Evolutionary conservation across 768 basidiomycete species (phyloP).

Genomic region (Psilocybe subaeruginosa): DNA sequence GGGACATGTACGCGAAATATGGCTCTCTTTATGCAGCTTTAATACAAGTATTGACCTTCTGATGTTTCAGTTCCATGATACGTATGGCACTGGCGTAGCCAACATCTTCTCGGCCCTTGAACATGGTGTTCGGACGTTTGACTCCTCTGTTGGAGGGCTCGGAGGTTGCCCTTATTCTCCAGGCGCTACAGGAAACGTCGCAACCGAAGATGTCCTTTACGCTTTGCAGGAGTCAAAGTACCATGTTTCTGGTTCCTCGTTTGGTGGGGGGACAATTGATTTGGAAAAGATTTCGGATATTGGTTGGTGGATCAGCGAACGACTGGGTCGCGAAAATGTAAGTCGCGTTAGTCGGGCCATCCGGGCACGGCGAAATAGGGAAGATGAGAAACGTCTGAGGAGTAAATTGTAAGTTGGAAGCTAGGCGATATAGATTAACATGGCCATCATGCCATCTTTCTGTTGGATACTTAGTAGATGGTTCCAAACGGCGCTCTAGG

Average conservation of each 20-base stretch:
- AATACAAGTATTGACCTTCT: not conserved
- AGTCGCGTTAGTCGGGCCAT: constrained; percentile 81
- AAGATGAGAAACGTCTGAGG: constrained; percentile 4
- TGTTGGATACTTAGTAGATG: too few species aligned
- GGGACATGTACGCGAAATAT: constrained; percentile 57
- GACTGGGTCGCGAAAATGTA: constrained; percentile 66
- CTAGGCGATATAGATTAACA: not conserved
- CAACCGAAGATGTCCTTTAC: constrained; percentile 91
- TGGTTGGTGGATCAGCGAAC: constrained; percentile 81
- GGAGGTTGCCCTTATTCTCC: constrained; percentile 97
- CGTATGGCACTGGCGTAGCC: constrained; percentile 80
- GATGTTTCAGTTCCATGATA: constrained; percentile 77
- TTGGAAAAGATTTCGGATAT: constrained; percentile 72
- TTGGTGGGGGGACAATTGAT: constrained; percentile 45
- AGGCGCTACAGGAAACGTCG: constrained; percentile 93
- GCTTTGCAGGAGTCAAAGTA: constrained; percentile 70
- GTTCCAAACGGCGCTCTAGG: too few species aligned
- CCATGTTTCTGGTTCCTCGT: constrained; percentile 46
- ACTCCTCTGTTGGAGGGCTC: constrained; percentile 84
- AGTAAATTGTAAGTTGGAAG: constrained; percentile 8
- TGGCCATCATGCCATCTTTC: too few species aligned
- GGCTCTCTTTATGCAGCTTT: constrained; percentile 3
- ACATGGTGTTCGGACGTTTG: constrained; percentile 80
- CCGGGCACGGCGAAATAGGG: constrained; percentile 45
- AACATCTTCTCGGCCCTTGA: constrained; percentile 75